These are phyloP conservation scores for Trapa incisa DNA, from an alignment of 345 rosid species.

Conservation along the genomic window DNA sequence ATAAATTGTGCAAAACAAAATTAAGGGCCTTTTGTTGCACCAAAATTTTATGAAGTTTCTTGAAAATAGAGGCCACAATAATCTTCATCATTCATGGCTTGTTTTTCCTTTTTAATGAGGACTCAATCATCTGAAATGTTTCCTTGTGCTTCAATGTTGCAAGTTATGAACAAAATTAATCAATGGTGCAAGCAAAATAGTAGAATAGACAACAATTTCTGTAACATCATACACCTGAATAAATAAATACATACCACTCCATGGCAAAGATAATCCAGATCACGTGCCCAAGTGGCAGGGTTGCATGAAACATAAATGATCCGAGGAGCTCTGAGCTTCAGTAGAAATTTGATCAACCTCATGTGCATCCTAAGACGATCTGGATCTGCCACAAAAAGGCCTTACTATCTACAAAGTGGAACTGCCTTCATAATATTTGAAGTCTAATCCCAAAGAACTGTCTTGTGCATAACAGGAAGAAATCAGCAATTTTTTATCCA, in stretches of 20 bases:
- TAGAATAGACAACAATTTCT: not conserved
- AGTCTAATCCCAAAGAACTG: not conserved
- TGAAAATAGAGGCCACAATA: not conserved
- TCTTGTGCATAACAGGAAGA: not conserved
- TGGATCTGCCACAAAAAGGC: conserved; percentile 45
- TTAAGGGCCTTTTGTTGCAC: not conserved
- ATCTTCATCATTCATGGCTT: not conserved
- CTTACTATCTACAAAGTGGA: not conserved
- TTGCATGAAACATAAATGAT: conserved; percentile 84
- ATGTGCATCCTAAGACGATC: conserved; percentile 94
- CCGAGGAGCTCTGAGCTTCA: conserved; percentile 64
- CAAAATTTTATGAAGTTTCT: not conserved
- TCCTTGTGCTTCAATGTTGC: not conserved
- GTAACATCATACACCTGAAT: not conserved
- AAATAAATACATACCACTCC: conserved; percentile 42
- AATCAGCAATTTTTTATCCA: not conserved
- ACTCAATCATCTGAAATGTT: not conserved
- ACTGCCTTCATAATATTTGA: not conserved
- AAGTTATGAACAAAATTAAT: not conserved
- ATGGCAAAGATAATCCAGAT: conserved; percentile 91
- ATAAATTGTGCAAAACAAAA: not conserved
- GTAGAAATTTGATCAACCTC: conserved; percentile 78
- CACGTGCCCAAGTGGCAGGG: conserved; percentile 88
- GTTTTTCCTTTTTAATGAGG: not conserved
- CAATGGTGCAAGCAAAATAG: not conserved